Evolutionary conservation across 768 basidiomycete genomes (phyloP).

Genomic region (Pleurotus djamor): DNA sequence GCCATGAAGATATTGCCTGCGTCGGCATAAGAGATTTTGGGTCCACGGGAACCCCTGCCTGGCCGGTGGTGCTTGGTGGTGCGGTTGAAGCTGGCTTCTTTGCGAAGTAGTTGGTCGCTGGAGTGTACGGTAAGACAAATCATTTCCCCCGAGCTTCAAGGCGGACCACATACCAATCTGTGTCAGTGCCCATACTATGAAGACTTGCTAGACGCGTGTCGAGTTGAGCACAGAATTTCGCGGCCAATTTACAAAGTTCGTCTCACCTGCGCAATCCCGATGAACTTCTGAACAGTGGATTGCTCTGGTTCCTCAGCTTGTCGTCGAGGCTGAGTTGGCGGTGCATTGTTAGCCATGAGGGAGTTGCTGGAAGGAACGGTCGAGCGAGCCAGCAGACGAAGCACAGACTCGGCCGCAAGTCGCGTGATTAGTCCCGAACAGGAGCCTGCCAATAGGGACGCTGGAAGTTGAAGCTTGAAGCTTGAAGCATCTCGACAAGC

Average conservation of each 20-base stretch:
- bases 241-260: not conserved
- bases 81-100: slow-evolving; percentile 4
- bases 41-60: slow-evolving; percentile 25
- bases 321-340: not conserved
- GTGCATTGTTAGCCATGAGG: not conserved
- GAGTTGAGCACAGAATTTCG: not conserved
- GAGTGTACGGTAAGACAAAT: not conserved
- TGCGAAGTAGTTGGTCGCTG: slow-evolving; percentile 26
- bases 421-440: too few species aligned
- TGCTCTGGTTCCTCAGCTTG: slow-evolving; percentile 20
- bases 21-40: slow-evolving; percentile 53
- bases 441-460: too few species aligned
- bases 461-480: too few species aligned
- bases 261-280: slow-evolving; percentile 41
- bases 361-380: too few species aligned
- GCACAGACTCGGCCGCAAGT: too few species aligned
- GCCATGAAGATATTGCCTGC: slow-evolving; percentile 57
- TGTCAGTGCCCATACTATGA: slow-evolving; percentile 63
- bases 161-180: slow-evolving; percentile 51
- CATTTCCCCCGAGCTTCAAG: not conserved
- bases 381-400: too few species aligned
- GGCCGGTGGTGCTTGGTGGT: slow-evolving; percentile 7
- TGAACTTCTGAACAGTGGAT: slow-evolving; percentile 30
- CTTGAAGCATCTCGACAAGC: too few species aligned
- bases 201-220: slow-evolving; percentile 51